These are phyloP conservation scores for Fraxinus ornus DNA, from an alignment of 305 asterid species.

Conservation along the genomic window DNA sequence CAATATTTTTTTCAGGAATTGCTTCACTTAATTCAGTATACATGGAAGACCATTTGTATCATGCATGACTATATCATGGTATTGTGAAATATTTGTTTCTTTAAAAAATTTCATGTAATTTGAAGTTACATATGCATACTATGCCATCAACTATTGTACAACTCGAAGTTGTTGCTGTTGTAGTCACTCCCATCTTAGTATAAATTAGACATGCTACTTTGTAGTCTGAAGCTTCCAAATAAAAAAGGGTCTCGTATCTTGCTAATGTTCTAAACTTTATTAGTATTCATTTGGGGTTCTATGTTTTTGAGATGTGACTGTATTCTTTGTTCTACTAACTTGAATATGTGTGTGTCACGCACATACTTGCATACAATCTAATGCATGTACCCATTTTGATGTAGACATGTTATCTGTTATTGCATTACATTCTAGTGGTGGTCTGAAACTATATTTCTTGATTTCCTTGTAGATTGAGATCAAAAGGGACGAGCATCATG, in stretches of 20 bases:
- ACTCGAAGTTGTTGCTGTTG: background rate
- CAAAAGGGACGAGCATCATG: constrained; percentile 63
- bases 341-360: background rate
- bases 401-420: background rate
- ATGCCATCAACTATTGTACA: background rate
- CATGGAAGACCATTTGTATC: background rate
- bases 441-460: background rate
- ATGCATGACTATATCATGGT: constrained; percentile 10
- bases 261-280: background rate
- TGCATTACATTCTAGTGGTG: background rate
- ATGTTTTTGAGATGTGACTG: background rate
- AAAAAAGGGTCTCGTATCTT: background rate
- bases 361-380: background rate
- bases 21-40: constrained; percentile 9
- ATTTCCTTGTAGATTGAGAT: constrained; percentile 63
- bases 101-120: background rate
- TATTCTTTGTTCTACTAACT: background rate
- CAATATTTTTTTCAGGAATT: background rate
- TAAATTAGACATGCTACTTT: background rate
- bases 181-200: background rate
- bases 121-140: background rate
- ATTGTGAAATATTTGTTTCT: background rate
- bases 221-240: too few species aligned
- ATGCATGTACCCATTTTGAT: background rate
- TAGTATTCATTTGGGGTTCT: background rate